Evolutionary conservation across 2,329 filamentous ascomycete genomes (phyloP).

Genomic region (Sporothrix inflata): DNA sequence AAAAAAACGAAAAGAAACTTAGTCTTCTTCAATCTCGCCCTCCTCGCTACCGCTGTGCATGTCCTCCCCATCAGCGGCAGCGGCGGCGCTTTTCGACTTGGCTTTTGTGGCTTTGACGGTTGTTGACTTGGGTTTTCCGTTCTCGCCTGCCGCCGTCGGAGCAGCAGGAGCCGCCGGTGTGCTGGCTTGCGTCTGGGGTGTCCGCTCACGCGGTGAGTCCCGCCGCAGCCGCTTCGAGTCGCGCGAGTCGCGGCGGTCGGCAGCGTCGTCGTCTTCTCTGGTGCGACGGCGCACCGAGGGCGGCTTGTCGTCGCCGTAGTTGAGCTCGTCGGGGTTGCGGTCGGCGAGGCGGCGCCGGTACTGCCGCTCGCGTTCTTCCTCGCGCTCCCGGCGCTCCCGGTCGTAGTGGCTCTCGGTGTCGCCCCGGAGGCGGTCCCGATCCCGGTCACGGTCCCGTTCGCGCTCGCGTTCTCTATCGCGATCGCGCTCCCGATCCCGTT

Average conservation of each 20-base stretch:
- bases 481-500: conserved; percentile 40
- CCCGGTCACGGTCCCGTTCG: conserved; percentile 48
- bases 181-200: conserved; percentile 35
- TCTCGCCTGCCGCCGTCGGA: not conserved
- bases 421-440: conserved; percentile 58
- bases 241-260: conserved; percentile 65
- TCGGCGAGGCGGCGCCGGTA: conserved; percentile 77
- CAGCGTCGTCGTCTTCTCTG: conserved; percentile 68
- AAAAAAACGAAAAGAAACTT: conserved; percentile 18
- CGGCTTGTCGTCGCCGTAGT: conserved; percentile 79
- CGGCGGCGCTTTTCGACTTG: not conserved
- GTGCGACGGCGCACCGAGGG: conserved; percentile 68
- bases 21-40: conserved; percentile 92
- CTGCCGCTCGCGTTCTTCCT: conserved; percentile 85
- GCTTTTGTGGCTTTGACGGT: conserved; percentile 39
- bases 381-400: conserved; percentile 82
- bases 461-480: conserved; percentile 50
- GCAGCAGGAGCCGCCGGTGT: not conserved
- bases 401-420: conserved; percentile 74
- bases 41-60: conserved; percentile 91
- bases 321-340: conserved; percentile 78
- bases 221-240: conserved; percentile 58
- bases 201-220: conserved; percentile 11
- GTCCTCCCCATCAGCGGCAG: conserved; percentile 48
- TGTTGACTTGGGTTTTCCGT: conserved; percentile 50